Evolutionary conservation across 2,329 filamentous ascomycete genomes (phyloP).

Genomic region (Elsinoe batatas): DNA sequence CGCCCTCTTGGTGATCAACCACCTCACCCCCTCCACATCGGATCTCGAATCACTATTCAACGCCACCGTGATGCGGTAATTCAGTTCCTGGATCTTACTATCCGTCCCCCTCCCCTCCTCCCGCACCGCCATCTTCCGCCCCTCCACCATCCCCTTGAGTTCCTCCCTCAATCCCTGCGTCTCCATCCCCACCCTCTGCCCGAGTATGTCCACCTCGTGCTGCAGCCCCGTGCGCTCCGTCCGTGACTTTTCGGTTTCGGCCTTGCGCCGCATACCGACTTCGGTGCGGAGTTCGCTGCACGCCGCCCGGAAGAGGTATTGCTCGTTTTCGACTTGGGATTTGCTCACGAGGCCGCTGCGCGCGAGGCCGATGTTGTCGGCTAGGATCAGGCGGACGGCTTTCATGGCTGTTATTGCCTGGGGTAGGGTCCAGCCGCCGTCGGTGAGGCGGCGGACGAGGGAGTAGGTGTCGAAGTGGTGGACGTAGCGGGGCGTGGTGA

Average conservation of each 20-base stretch:
- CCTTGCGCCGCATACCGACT: conserved; percentile 65
- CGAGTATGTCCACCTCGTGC: conserved; percentile 89
- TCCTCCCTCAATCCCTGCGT: conserved; percentile 73
- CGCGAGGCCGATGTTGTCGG: conserved; percentile 70
- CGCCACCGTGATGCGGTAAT: conserved; percentile 88
- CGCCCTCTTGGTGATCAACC: conserved; percentile 64
- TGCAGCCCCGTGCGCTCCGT: conserved; percentile 77
- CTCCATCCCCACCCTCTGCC: conserved; percentile 77
- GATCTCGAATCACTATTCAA: conserved; percentile 85
- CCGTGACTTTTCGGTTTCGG: conserved; percentile 69
- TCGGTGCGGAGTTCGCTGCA: conserved; percentile 87
- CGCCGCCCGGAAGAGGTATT: conserved; percentile 86
- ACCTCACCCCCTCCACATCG: conserved; percentile 82
- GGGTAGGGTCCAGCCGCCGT: conserved; percentile 58
- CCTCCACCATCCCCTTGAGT: conserved; percentile 91
- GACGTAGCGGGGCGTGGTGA: conserved; percentile 67
- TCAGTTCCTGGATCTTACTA: conserved; percentile 81
- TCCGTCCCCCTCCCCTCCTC: conserved; percentile 82
- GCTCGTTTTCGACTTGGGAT: conserved; percentile 85
- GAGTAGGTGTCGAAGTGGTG: conserved; percentile 96
- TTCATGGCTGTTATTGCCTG: conserved; percentile 90
- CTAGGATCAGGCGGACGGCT: conserved; percentile 66
- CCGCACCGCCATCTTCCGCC: conserved; percentile 82
- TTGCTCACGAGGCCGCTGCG: conserved; percentile 75
- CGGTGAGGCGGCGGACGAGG: conserved; percentile 68